These are phyloP conservation scores for Phytophthora sp. DNA, from an alignment of 352 stramenopile species.

Conservation along the genomic window DNA sequence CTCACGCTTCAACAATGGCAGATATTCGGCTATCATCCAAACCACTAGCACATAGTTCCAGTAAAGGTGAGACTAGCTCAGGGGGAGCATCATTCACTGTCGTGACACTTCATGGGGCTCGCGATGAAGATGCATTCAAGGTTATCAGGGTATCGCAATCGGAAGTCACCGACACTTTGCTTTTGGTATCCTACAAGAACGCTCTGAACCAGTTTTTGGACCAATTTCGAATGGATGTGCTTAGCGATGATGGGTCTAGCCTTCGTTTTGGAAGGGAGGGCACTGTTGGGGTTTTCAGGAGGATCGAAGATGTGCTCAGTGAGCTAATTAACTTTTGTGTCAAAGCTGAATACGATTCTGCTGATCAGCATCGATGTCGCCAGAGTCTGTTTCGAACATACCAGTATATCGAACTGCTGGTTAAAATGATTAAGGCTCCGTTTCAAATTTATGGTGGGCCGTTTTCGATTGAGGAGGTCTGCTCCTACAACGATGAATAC, in stretches of 20 bases:
- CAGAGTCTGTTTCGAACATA: slow-evolving; percentile 67
- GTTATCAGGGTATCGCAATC: slow-evolving; percentile 49
- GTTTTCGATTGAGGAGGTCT: slow-evolving; percentile 64
- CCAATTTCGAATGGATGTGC: slow-evolving; percentile 34
- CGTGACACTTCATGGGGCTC: slow-evolving; percentile 49
- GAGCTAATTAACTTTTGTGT: slow-evolving; percentile 60
- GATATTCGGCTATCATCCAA: slow-evolving; percentile 72
- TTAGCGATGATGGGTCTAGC: slow-evolving; percentile 12
- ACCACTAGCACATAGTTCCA: slow-evolving; percentile 42
- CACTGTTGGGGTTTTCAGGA: slow-evolving; percentile 41
- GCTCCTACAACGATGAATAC: slow-evolving; percentile 56
- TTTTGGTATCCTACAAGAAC: slow-evolving; percentile 66
- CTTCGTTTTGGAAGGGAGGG: slow-evolving; percentile 43
- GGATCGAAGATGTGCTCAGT: slow-evolving; percentile 47
- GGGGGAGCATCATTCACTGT: slow-evolving; percentile 50
- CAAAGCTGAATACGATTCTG: slow-evolving; percentile 34
- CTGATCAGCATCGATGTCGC: slow-evolving; percentile 37
- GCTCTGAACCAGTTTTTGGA: slow-evolving; percentile 45
- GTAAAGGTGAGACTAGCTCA: slow-evolving; percentile 23
- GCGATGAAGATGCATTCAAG: slow-evolving; percentile 79
- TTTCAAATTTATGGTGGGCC: slow-evolving; percentile 66
- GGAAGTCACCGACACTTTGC: slow-evolving; percentile 65
- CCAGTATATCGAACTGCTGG: slow-evolving; percentile 65
- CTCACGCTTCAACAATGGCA: slow-evolving; percentile 64
- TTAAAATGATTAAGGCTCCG: slow-evolving; percentile 70